phyloP scores from a whole-genome alignment of 2,329 filamentous ascomycete species.

The Aureobasidium sp. region DNA sequence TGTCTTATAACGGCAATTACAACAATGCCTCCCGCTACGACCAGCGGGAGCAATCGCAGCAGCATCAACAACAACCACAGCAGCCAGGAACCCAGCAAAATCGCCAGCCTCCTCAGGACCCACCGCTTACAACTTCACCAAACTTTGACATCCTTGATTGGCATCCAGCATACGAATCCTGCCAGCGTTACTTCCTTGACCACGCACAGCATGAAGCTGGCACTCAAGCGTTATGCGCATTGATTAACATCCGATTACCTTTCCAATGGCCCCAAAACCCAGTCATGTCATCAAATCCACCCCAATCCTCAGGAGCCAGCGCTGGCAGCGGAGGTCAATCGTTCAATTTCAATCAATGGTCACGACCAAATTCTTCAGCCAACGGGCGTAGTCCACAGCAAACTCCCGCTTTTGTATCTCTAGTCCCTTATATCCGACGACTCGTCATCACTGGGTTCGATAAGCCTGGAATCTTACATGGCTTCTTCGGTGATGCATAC shows the following conservation, averaged over 20 bases:
- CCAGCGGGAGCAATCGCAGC: neutral
- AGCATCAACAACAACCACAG: constrained; percentile 8
- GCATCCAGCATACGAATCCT: constrained; percentile 86
- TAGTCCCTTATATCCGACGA: constrained; percentile 84
- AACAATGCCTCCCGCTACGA: neutral
- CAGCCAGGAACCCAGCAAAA: neutral
- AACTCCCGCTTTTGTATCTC: constrained; percentile 47
- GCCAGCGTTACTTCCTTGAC: constrained; percentile 84
- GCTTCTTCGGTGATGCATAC: constrained; percentile 97
- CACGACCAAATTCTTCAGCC: constrained; percentile 32
- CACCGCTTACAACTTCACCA: constrained; percentile 33
- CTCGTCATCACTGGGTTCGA: constrained; percentile 90
- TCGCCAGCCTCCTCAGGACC: constrained; percentile 4
- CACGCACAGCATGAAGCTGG: constrained; percentile 75
- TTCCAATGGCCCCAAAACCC: constrained; percentile 61
- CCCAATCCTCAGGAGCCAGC: constrained; percentile 10
- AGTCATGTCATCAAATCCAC: constrained; percentile 32
- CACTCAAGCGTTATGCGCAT: constrained; percentile 81
- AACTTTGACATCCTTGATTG: constrained; percentile 81
- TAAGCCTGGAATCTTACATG: constrained; percentile 75
- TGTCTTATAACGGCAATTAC: constrained; percentile 8
- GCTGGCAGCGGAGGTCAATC: constrained; percentile 20
- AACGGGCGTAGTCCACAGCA: constrained; percentile 30
- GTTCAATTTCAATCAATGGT: constrained; percentile 22
- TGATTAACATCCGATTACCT: constrained; percentile 85